These are phyloP conservation scores for Beauveria rudraprayagi DNA, from an alignment of 2,329 filamentous ascomycete species.

Conservation along the genomic window DNA sequence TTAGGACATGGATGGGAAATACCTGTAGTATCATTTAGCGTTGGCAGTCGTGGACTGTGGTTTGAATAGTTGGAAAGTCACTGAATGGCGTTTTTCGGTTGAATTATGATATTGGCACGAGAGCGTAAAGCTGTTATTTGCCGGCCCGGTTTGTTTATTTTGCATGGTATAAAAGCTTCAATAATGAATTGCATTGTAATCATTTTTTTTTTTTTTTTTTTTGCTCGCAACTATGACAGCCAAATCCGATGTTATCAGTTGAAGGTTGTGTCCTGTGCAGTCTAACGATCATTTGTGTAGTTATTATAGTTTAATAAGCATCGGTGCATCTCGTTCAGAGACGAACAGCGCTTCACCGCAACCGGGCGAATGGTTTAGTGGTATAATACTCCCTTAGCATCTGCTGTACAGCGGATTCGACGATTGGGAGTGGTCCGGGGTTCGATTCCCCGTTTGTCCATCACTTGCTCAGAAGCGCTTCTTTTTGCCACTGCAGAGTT, in stretches of 20 bases:
- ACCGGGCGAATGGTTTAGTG: slow-evolving; percentile 11
- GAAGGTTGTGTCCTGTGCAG: not conserved
- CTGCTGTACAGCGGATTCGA: not conserved
- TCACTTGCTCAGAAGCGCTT: not conserved
- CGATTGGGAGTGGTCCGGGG: slow-evolving; percentile 14
- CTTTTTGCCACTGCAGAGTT: not conserved
- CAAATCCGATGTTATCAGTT: not conserved
- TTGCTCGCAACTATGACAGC: not conserved
- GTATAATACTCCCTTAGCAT: slow-evolving; percentile 13
- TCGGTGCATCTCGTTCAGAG: slow-evolving; percentile 19
- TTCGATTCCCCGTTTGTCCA: slow-evolving; percentile 15
- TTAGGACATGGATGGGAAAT: slow-evolving; percentile 30
- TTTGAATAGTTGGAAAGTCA: not conserved
- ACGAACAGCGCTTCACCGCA: slow-evolving; percentile 13
- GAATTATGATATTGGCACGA: not conserved
- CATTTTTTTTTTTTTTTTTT: not conserved
- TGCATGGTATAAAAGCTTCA: not conserved
- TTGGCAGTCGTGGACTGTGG: not conserved
- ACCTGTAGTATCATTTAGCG: not conserved
- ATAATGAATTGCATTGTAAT: not conserved
- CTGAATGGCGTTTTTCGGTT: slow-evolving; percentile 7
- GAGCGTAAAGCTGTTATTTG: not conserved
- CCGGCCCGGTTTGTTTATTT: not conserved
- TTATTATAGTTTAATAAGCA: not conserved
- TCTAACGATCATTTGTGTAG: rapidly evolving